Percentiles rank a stretch among this genome's conserved stretches.
phyloP scores from a whole-genome alignment of 257 asterid species.

The Orobanche coerulescens region DNA sequence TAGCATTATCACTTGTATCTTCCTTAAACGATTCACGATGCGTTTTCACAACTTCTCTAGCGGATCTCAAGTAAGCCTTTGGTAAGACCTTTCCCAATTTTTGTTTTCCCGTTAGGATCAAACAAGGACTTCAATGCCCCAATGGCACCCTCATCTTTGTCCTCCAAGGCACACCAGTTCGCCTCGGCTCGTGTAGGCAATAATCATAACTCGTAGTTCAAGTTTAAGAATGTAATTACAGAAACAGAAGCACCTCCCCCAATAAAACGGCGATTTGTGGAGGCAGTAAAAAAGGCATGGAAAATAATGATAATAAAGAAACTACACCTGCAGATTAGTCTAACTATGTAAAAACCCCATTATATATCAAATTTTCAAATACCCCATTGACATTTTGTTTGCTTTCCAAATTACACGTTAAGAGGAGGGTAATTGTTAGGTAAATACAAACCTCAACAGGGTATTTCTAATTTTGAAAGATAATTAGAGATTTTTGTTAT shows the following conservation, averaged over 20 bases:
- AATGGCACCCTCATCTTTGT: slow-evolving; percentile 41
- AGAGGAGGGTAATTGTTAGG: no score
- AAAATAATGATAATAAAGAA: not conserved
- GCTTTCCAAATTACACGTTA: no score
- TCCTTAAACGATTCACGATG: slow-evolving; percentile 70
- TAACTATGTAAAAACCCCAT: no score
- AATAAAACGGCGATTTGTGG: slow-evolving; percentile 43
- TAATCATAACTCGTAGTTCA: slow-evolving; percentile 23
- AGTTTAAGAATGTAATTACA: slow-evolving; percentile 29
- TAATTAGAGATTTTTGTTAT: no score
- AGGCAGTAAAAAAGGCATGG: not conserved
- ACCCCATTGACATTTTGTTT: no score
- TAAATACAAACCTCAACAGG: no score
- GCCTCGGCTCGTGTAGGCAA: slow-evolving; percentile 52
- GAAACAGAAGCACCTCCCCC: slow-evolving; percentile 32
- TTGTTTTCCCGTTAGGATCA: slow-evolving; percentile 86
- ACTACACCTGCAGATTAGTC: not conserved
- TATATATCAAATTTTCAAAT: no score
- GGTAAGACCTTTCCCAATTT: slow-evolving; percentile 78
- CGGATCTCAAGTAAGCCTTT: slow-evolving; percentile 78
- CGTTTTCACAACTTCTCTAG: slow-evolving; percentile 78
- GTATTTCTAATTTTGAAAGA: no score
- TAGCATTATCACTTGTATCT: slow-evolving; percentile 57
- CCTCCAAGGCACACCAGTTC: slow-evolving; percentile 30
- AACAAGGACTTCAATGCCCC: slow-evolving; percentile 63